Evolutionary conservation across 495 filamentous ascomycete species (phyloP).

Genomic region (Xylaria cubensis): DNA sequence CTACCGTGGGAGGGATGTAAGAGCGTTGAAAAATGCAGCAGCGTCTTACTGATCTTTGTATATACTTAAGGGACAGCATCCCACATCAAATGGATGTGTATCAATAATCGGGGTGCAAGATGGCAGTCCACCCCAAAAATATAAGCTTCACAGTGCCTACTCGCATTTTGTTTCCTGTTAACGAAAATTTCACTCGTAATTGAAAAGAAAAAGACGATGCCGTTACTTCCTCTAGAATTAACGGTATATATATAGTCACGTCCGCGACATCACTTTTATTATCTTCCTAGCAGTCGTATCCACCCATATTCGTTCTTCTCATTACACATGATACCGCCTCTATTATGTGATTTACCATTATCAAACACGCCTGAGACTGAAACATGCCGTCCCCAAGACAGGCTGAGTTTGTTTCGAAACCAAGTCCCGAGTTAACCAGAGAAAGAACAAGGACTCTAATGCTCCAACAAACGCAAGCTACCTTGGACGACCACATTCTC

Average conservation of each 20-base stretch:
- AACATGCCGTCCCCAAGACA: neutral
- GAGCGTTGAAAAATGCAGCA: neutral
- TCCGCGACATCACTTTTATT: constrained; percentile 9
- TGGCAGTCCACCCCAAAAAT: neutral
- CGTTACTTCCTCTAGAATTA: too few species aligned
- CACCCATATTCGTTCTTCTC: constrained; percentile 17
- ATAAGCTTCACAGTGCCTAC: neutral
- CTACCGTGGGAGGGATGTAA: neutral
- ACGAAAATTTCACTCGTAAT: neutral
- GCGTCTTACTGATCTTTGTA: neutral
- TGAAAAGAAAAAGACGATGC: too few species aligned
- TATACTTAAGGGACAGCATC: neutral
- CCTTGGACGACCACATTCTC: constrained; percentile 99
- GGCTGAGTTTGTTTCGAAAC: neutral
- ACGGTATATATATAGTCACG: too few species aligned
- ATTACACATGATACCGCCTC: constrained; percentile 26
- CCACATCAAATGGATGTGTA: neutral
- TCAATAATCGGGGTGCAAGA: neutral
- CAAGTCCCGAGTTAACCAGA: constrained; percentile 33
- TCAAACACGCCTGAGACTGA: constrained; percentile 16
- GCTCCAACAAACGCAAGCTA: constrained; percentile 91
- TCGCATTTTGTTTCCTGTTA: neutral
- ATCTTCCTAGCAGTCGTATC: constrained; percentile 18
- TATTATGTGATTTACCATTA: constrained; percentile 28
- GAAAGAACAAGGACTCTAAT: constrained; percentile 61